A percentile compares a stretch with the other conserved stretches of the same genome.
These are phyloP conservation scores for Botryotinia convoluta DNA, from an alignment of 2,329 filamentous ascomycete species.

Conservation along the genomic window DNA sequence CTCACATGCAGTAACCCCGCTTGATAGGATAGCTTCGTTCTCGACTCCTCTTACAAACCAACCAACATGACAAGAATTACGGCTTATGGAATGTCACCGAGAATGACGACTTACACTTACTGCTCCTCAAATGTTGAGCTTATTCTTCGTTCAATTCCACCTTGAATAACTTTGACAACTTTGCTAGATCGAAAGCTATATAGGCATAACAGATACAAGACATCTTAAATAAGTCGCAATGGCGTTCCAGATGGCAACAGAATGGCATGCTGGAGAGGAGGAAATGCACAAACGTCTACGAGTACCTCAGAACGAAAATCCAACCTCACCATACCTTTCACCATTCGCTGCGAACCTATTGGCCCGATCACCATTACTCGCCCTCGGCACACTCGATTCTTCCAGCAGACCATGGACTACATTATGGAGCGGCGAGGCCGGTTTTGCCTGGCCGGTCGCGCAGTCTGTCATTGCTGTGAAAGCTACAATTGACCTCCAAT, in stretches of 20 bases:
- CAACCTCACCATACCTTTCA: constrained; percentile 62
- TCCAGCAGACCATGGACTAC: constrained; percentile 70
- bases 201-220: neutral
- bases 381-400: constrained; percentile 67
- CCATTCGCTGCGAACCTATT: constrained; percentile 59
- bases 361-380: constrained; percentile 61
- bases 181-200: neutral
- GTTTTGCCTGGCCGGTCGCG: constrained; percentile 62
- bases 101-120: neutral
- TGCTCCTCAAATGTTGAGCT: neutral
- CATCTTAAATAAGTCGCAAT: neutral
- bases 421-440: constrained; percentile 69
- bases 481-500: constrained; percentile 54
- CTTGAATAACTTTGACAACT: neutral
- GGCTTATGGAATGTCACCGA: neutral
- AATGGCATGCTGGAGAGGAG: constrained; percentile 59
- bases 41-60: neutral
- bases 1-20: neutral
- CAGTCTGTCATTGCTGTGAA: constrained; percentile 61
- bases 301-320: constrained; percentile 59
- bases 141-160: neutral
- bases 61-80: neutral
- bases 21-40: neutral
- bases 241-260: constrained; percentile 16
- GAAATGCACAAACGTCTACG: constrained; percentile 61